Evolutionary conservation across 2,329 filamentous ascomycete species (phyloP).

Genomic region (Pyrenochaeta sp.): DNA sequence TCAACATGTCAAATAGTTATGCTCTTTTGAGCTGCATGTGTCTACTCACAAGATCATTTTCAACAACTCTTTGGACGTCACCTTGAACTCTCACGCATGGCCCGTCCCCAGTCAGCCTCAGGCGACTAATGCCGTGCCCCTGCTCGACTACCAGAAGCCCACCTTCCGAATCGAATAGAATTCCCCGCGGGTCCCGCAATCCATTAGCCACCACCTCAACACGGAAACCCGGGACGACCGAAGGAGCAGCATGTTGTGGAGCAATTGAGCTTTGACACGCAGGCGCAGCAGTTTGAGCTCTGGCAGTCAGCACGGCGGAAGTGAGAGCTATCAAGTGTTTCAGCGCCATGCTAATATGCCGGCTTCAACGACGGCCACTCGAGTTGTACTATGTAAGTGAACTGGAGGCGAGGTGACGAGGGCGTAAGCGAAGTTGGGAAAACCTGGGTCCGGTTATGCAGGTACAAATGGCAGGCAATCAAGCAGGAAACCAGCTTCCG

Average conservation of each 20-base stretch:
- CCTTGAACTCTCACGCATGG: constrained; percentile 39
- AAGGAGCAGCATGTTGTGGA: constrained; percentile 49
- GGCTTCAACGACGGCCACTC: too few relatives aligned
- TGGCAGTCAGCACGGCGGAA: constrained; percentile 29
- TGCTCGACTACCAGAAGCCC: constrained; percentile 59
- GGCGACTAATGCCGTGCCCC: constrained; percentile 47
- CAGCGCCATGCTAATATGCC: constrained; percentile 24
- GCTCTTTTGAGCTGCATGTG: not conserved
- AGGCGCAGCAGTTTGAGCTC: constrained; percentile 29
- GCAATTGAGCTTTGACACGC: constrained; percentile 48
- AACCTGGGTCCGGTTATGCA: constrained; percentile 9
- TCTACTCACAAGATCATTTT: constrained; percentile 37
- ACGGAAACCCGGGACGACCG: constrained; percentile 52
- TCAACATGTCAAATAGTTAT: not conserved
- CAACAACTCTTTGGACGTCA: constrained; percentile 28
- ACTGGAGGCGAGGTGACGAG: constrained; percentile 1
- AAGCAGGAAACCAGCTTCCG: not conserved
- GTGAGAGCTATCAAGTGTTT: constrained; percentile 35
- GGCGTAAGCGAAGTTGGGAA: constrained; percentile 2
- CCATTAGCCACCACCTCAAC: constrained; percentile 56
- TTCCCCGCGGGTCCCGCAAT: constrained; percentile 54
- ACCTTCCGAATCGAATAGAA: constrained; percentile 57
- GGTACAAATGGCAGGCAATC: constrained; percentile 12
- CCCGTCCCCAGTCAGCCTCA: constrained; percentile 44
- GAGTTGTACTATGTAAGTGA: too few relatives aligned